Evolutionary conservation across 75 land plant genomes (phyloP), one percentile per base, ranked within the genome.

Genomic region (Pinus taeda): DNA sequence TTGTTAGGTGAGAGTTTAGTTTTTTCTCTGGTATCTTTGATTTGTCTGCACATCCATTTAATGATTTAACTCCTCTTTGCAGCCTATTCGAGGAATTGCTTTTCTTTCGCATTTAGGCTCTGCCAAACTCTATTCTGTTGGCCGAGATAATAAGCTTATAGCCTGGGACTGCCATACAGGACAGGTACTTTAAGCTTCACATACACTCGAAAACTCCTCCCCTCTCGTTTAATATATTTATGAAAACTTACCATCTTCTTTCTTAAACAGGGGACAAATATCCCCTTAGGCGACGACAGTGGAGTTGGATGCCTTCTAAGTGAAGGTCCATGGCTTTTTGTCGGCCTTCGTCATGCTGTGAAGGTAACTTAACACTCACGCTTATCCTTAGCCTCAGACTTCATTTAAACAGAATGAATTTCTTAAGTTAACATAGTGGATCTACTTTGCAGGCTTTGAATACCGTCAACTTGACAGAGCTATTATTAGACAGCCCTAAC

Each of bases 131-230:
- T 97, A 90, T 75, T 86, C 93, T 58, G 98, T 91, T 20, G 87
- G 99, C 75, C 90, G 90, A 60, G 99, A 95, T 73, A 88, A 83
- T 69, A 80, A 95, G 1, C 84, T 97, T 21, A 85, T 89, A 64
- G 84, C 88, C 33, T 97, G 98, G 99, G 98, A 97, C 71, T 91
- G 93, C 77, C 85, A 86, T 45, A 85, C 93, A 58, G 98, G 99
- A 21, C 84, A 93, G 98, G 98, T 85, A 87, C 24, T 9, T 45
- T 0, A 55, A 73, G 6, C 8, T 73, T 22, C 9, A 29, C 8
- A 56, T 55, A 21, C 3, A 29, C 21, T 49, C 24, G 0, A 26
- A 26, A 56, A 13, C 45, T 73, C 1, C 22, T 42, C 13, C 21
- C n/a, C 4, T 24, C 24, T 22, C 15, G 30, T 26, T 74, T 1